Base-by-base conservation (phyloP, 495 filamentous ascomycete genomes). In the Lophiotrema nucula region DNA sequence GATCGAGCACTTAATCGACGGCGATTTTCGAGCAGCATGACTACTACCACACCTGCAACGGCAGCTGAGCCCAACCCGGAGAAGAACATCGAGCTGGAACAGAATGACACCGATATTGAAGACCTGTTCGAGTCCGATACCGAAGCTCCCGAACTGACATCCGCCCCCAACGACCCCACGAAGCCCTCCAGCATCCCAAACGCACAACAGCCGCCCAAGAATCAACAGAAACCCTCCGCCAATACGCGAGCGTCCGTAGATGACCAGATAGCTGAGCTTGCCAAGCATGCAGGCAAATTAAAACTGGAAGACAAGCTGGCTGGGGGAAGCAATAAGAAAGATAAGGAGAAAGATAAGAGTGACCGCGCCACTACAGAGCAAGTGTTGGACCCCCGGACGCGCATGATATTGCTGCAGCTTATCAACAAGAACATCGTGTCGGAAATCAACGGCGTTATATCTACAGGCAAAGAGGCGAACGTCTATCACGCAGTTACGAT, bases 401-500 rank as follows among this genome's bases (percentile, higher is more conserved):
- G 91, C 50, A 95, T 96, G 89, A 92, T 97, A 44, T 77, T 98
- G 33, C 76, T 96, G 56, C 89, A 97, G 73, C 86, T 97, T 80
- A 92, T 97, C 74, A 96, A 97, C 68, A 81, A 88, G 2, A 82
- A 83, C 21, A 72, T 91, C 45, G 79, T 97, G 15, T 82, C 89
- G 18, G 88, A 90, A 68, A 83, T 96, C 28, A 88, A 97, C 67
- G 93, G 93, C 10, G 91, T 91, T 70, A 75, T 98, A 59, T 93
- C 88, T 38, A 97, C 93, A 0, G 93, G 93, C 42, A 98, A 98
- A 69, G 93, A 98, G 72, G 93, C 93, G 42, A 97, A 98, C 61
- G 93, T 98, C 19, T 98, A 97, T 74, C 86, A 92, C 58, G 86
- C 88, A 1, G 69, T 90, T 39, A 80, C 80, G 1, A 65, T 73